Percentiles rank a stretch among this genome's conserved stretches.
These are phyloP conservation scores for Neoscytalidium dimidiatum DNA, from an alignment of 2,329 filamentous ascomycete species.

Conservation along the genomic window DNA sequence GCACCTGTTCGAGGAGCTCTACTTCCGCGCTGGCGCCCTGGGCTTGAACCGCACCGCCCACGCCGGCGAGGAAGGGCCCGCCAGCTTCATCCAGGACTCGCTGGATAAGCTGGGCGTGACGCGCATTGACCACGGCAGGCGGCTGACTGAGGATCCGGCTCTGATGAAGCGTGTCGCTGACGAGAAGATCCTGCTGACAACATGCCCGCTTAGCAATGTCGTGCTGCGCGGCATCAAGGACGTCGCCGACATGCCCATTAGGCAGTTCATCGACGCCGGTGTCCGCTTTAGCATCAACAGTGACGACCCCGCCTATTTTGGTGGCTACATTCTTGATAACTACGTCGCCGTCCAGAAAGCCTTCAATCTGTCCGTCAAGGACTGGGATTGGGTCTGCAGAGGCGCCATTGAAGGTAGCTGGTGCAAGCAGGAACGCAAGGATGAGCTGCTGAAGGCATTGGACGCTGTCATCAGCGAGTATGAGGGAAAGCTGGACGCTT, in stretches of 20 bases:
- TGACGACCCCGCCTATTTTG: constrained; percentile 76
- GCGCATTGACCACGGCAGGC: constrained; percentile 76
- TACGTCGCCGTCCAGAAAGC: constrained; percentile 75
- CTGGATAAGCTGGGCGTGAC: constrained; percentile 62
- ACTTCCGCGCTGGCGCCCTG: constrained; percentile 50
- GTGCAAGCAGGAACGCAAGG: constrained; percentile 66
- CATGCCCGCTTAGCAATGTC: constrained; percentile 76
- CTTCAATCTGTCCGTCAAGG: constrained; percentile 61
- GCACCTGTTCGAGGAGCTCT: constrained; percentile 63
- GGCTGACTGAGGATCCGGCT: constrained; percentile 60
- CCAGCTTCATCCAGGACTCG: constrained; percentile 65
- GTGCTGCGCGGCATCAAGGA: constrained; percentile 57
- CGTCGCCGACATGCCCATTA: constrained; percentile 61
- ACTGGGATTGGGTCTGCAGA: constrained; percentile 67
- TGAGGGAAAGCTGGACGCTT: constrained; percentile 9
- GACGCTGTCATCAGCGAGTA: constrained; percentile 13
- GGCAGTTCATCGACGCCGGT: constrained; percentile 62
- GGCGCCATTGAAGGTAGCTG: constrained; percentile 69
- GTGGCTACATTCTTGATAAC: constrained; percentile 73
- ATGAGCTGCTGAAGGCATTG: constrained; percentile 48
- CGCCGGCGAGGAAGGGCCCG: constrained; percentile 73
- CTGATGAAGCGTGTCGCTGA: constrained; percentile 61
- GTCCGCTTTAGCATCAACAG: constrained; percentile 73
- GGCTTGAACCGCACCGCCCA: constrained; percentile 70
- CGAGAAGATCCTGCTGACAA: constrained; percentile 63